Evolutionary conservation across 441 rosid species (phyloP).

Genomic region (Mallotus repandus): DNA sequence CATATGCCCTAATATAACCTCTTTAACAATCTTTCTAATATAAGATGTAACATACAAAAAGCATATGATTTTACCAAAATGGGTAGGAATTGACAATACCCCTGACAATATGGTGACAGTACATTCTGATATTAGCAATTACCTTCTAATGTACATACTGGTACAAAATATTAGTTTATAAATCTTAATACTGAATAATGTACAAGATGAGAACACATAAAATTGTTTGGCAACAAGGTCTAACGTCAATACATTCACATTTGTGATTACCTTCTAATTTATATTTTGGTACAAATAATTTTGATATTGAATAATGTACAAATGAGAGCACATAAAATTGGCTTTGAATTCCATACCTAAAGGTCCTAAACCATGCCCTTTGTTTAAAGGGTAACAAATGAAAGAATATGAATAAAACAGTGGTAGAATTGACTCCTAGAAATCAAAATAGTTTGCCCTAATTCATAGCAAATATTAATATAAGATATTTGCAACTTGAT

Average conservation of each 20-base stretch:
- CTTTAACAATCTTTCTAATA: background rate
- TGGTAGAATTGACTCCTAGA: background rate
- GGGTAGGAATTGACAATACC: background rate
- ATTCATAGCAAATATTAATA: conserved; percentile 7
- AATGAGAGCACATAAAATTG: background rate
- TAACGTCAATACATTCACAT: background rate
- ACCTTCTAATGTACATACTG: background rate
- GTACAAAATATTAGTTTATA: background rate
- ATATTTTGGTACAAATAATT: background rate
- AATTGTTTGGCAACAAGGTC: background rate
- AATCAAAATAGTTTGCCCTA: background rate
- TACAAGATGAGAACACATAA: no score
- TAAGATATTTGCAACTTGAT: conserved; percentile 2
- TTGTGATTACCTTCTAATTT: background rate
- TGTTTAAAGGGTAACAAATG: conserved; percentile 2
- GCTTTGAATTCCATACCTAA: conserved; percentile 4
- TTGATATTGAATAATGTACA: background rate
- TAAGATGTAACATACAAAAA: background rate
- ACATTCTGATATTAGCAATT: background rate
- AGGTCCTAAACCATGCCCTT: background rate
- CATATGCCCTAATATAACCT: background rate
- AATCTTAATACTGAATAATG: background rate
- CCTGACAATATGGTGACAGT: background rate
- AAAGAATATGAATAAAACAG: background rate
- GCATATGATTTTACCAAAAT: conserved; percentile 8